A percentile compares a stretch with the other conserved stretches of the same genome.
These are phyloP conservation scores for Phylloporus arenicola DNA, from an alignment of 768 basidiomycete genomes.

Conservation along the genomic window DNA sequence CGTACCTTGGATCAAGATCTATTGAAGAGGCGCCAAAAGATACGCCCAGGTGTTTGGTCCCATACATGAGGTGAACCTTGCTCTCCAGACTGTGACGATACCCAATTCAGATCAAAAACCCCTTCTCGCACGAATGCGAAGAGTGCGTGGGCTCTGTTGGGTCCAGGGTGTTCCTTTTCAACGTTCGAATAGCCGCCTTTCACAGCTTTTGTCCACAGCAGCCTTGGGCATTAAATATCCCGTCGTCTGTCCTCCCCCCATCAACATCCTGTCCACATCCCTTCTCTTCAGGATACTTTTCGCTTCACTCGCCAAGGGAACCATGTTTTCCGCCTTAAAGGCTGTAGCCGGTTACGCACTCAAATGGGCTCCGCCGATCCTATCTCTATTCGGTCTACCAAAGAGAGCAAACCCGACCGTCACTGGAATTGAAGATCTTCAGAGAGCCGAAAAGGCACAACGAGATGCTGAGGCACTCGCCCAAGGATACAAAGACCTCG, in stretches of 20 bases:
- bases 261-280: neutral
- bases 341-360: neutral
- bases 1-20: neutral
- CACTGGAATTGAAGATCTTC: constrained; percentile 7
- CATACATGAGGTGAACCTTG: neutral
- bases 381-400: neutral
- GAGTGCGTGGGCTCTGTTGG: neutral
- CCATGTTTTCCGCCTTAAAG: neutral
- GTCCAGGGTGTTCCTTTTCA: neutral
- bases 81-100: no score
- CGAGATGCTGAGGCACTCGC: constrained; percentile 4
- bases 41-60: no score
- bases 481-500: neutral
- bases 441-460: constrained; percentile 6
- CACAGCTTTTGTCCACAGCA: neutral
- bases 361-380: neutral
- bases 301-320: neutral
- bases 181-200: neutral
- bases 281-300: neutral
- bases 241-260: no score
- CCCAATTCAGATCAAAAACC: neutral
- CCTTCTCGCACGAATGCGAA: neutral
- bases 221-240: neutral
- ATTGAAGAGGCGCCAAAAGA: neutral
- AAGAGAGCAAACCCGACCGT: constrained; percentile 8